Conservation (phyloP, 768 basidiomycete species). For the Suillus fuscotomentosus region DNA sequence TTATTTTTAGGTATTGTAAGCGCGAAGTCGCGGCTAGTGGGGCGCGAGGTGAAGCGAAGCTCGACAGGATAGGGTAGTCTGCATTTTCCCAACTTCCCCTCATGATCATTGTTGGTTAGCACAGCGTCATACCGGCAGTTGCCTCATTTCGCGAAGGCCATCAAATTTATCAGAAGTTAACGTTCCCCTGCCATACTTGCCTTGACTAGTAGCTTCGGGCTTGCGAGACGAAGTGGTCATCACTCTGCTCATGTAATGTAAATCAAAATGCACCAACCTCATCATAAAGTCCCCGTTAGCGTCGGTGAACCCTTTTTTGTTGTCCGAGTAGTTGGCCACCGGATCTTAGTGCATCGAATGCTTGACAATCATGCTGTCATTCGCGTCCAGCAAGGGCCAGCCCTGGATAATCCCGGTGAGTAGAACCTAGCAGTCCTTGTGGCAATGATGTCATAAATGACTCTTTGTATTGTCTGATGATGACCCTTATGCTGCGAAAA, state of each 20-base stretch:
- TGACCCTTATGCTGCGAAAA: not conserved
- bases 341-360: not conserved
- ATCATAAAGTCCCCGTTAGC: too few relatives aligned
- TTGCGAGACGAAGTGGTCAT: not conserved
- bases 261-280: not conserved
- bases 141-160: not conserved
- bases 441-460: not conserved
- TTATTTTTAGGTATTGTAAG: not conserved
- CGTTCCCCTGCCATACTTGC: not conserved
- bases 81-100: not conserved
- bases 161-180: not conserved
- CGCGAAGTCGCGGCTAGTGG: not conserved
- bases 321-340: not conserved
- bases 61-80: not conserved
- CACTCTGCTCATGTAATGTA: not conserved
- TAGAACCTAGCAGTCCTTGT: not conserved
- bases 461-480: not conserved
- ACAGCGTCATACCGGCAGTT: not conserved
- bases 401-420: not conserved
- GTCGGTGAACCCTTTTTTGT: not conserved
- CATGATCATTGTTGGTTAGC: not conserved
- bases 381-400: not conserved
- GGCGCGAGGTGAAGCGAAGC: not conserved
- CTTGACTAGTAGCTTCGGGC: not conserved
- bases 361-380: not conserved